phyloP scores from a whole-genome alignment of 495 filamentous ascomycete species.

The Penicillium turbatum region DNA sequence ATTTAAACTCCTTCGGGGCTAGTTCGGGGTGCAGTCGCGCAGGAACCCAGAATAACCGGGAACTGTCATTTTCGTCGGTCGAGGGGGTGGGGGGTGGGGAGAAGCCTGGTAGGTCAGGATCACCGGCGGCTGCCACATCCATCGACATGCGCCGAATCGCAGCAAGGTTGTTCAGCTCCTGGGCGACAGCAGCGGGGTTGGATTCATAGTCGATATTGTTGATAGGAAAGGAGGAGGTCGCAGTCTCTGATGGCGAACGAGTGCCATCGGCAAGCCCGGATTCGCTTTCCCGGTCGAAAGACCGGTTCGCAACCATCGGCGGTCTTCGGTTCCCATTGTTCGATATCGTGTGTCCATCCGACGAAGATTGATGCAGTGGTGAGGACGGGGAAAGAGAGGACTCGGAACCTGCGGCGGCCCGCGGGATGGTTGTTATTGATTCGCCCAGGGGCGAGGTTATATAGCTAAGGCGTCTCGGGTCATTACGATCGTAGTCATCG shows the following conservation, averaged over 20 bases:
- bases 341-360: conserved; percentile 21
- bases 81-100: conserved; percentile 67
- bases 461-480: conserved; percentile 62
- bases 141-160: conserved; percentile 97
- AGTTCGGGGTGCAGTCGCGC: conserved; percentile 91
- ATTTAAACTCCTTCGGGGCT: conserved; percentile 93
- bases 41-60: conserved; percentile 91
- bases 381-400: conserved; percentile 36
- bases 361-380: conserved; percentile 29
- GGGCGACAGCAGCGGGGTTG: conserved; percentile 84
- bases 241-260: conserved; percentile 59
- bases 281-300: conserved; percentile 47
- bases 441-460: conserved; percentile 50
- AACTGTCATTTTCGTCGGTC: conserved; percentile 80
- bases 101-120: conserved; percentile 90
- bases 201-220: conserved; percentile 91
- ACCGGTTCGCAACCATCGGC: conserved; percentile 36
- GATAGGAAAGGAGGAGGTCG: conserved; percentile 73
- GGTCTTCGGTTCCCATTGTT: conserved; percentile 43
- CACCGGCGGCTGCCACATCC: conserved; percentile 86
- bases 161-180: conserved; percentile 93
- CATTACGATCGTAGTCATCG: conserved; percentile 65
- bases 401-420: conserved; percentile 43
- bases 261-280: conserved; percentile 58
- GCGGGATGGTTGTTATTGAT: conserved; percentile 43